A percentile compares a stretch with the other conserved stretches of the same genome.
Evolutionary conservation across 169 alveolate genomes (phyloP).

Genomic region (Miamiensis avidus): DNA sequence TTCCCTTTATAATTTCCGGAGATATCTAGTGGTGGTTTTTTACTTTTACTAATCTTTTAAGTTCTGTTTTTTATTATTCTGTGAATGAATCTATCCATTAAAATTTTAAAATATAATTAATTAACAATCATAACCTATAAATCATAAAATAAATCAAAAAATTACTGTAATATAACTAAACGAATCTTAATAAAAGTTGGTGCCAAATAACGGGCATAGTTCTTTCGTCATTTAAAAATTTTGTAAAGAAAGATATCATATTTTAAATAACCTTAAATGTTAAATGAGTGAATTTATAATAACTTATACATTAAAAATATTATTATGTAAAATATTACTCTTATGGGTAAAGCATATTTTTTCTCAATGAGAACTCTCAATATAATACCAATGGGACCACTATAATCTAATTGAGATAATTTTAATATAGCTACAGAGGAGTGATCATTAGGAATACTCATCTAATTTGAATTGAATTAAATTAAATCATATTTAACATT

Average conservation of each 20-base stretch:
- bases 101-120: neutral
- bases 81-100: conserved; percentile 12
- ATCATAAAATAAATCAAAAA: conserved; percentile 7
- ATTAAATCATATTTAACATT: no score
- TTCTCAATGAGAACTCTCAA: conserved; percentile 91
- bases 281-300: neutral
- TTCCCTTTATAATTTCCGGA: conserved; percentile 62
- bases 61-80: conserved; percentile 47
- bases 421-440: conserved; percentile 92
- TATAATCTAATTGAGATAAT: conserved; percentile 84
- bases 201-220: conserved; percentile 96
- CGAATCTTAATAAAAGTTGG: conserved; percentile 88
- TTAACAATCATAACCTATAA: neutral
- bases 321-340: conserved; percentile 80
- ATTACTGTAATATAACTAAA: conserved; percentile 81
- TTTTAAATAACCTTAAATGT: conserved; percentile 58
- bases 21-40: conserved; percentile 69
- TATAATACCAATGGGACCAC: conserved; percentile 90
- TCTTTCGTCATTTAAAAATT: conserved; percentile 66
- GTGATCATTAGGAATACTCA: conserved; percentile 88
- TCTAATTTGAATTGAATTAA: conserved; percentile 16
- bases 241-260: conserved; percentile 80
- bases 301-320: no score
- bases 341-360: conserved; percentile 91
- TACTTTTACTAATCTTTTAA: conserved; percentile 57